Evolutionary conservation across 2,329 filamentous ascomycete genomes (phyloP), one percentile per base, ranked within the genome.

Genomic region (Claviceps monticola): DNA sequence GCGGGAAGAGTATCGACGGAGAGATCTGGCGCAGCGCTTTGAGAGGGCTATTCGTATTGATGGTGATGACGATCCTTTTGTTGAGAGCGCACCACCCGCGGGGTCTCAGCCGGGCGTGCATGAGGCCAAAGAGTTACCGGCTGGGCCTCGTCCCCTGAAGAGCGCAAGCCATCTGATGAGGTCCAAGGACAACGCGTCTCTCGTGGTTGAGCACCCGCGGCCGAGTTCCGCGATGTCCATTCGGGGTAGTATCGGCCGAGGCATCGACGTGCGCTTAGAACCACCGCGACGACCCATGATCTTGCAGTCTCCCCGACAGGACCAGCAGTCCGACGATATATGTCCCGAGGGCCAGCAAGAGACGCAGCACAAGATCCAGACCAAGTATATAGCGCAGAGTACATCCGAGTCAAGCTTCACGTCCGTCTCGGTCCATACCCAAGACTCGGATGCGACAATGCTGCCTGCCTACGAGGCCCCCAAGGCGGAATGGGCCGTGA

Each of bases 41-140:
- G 48, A 23, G 11, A 19, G 21, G 3, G 16, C 19, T 1, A 34
- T 34, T 11, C 29, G 29, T 34, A 11, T 34, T 2, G 49, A 3
- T 21, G n/a, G 6, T 5, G 16, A 50, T 1, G 53, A 60, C 21
- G 67, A 69, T 34, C 66, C 67, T 0, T 69, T 69, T 46, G 57
- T 66, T 1, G 65, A 65, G 21, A 42, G 43, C n/a, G 50, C 38
- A 5, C 48, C 36, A 1, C 46, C 46, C 17, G 11, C 19, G 14
- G 7, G 23, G 6, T 23, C 42, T 0, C 49, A 21, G 36, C 38
- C 43, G 43, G 49, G 49, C 2, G 52, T 46, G 34, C 48, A 48
- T 36, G 47, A 54, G 13, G 14, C 44, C 9, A 51, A 50, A 9
- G 26, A 26, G n/a, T 48, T 53, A 9, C 53, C 52, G 1, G 49